Base-by-base conservation (phyloP, 495 filamentous ascomycete species). In the Hyaloscypha finlandica region DNA sequence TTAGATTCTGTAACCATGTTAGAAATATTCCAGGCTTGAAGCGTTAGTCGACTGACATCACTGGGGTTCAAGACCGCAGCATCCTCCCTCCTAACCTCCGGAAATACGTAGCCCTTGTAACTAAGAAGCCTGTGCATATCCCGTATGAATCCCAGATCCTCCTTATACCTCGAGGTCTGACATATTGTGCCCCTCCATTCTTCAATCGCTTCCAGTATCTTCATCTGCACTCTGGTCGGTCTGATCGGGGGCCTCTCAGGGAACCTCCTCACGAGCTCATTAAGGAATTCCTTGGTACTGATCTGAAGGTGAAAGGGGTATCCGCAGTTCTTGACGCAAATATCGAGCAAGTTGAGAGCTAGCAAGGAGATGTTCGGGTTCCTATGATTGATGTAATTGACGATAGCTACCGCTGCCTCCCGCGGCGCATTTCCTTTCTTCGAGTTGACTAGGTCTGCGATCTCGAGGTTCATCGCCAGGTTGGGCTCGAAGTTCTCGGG, bases 221-320 rank as follows among this genome's bases (percentile, higher is more conserved):
- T 91, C 76, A 88, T 83, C 80, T 99, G 95, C 56, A 97, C 92
- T 69, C 93, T 84, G 48, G 90, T 90, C 58, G 94, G 85, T 61
- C 95, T 89, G 67, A 94, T 83, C 12, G 94, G 92, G 54, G 95
- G 95, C 35, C 94, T 86, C 78, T 99, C 95, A 65, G 95, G 95
- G 75, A 99, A 99, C 61, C 94, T 85, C 65, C 95, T 89, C 32
- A 99, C 95, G 68, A 99, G 89, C 84, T 99, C 95, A 81, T 98
- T 99, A 64, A 99, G 86, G 73, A 99, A 98, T 72, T 99, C 95
- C 77, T 99, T 99, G 64, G 95, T 98, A 76, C 90, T 92, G 77
- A 99, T 97, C 79, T 99, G 95, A 48, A 99, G 88, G 68, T 99
- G 95, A 78, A 99, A 99, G 20, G 96, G 93, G 79, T 99, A 99